Conservation (phyloP, 2,329 filamentous ascomycete genomes). For the Cladosporium oxysporum region DNA sequence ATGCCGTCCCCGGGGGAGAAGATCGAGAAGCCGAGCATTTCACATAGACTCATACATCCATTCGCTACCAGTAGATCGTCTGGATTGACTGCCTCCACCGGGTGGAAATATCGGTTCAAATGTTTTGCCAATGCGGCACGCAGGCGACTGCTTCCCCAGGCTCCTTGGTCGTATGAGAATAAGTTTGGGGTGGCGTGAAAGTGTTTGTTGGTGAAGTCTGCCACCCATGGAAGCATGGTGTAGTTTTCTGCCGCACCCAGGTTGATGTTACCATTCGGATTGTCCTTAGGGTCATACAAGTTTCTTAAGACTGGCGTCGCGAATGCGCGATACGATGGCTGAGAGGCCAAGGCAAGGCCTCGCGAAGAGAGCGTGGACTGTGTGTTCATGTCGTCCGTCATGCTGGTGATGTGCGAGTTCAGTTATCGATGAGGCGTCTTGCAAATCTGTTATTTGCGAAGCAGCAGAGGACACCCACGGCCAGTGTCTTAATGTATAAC, state of each 20-base stretch:
- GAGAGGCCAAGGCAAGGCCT: conserved; percentile 13
- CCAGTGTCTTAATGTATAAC: neutral
- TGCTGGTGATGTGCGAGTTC: neutral
- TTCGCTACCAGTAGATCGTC: conserved; percentile 45
- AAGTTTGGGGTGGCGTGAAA: conserved; percentile 8
- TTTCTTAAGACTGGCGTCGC: conserved; percentile 24
- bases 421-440: neutral
- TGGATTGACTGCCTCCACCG: conserved; percentile 37
- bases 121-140: conserved; percentile 44
- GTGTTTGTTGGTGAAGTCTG: conserved; percentile 17
- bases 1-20: conserved; percentile 50
- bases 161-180: conserved; percentile 43
- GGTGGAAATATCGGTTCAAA: conserved; percentile 45
- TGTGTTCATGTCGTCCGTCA: neutral
- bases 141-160: conserved; percentile 42
- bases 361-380: conserved; percentile 13
- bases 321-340: conserved; percentile 22
- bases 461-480: neutral
- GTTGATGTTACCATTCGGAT: conserved; percentile 35
- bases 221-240: conserved; percentile 21
- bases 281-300: conserved; percentile 30
- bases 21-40: conserved; percentile 47
- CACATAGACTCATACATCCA: conserved; percentile 45
- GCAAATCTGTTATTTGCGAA: neutral
- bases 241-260: conserved; percentile 36